Conservation (phyloP, 2,329 filamentous ascomycete genomes). For the Arthrocladium fulminans region DNA sequence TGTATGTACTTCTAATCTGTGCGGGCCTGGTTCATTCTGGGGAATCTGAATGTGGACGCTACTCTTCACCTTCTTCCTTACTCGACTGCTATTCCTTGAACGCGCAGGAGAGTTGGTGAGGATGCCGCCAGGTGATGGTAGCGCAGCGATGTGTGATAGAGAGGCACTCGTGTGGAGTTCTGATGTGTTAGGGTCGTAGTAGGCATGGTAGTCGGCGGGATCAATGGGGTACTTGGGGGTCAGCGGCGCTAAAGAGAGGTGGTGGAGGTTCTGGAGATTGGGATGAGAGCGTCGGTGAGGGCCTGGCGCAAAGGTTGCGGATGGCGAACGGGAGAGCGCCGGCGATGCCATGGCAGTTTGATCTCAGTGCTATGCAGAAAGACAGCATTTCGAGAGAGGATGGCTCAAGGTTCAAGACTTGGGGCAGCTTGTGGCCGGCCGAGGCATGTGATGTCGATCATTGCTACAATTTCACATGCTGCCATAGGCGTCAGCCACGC, state of each 20-base stretch:
- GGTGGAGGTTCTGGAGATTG: conserved; percentile 40
- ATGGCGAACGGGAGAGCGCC: conserved; percentile 18
- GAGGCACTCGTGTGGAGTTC: conserved; percentile 31
- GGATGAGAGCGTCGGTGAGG: conserved; percentile 47
- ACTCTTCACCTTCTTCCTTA: conserved; percentile 15
- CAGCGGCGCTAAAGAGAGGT: conserved; percentile 54
- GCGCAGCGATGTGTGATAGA: conserved; percentile 24
- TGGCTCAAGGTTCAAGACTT: not conserved
- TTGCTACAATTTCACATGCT: not conserved
- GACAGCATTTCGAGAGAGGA: not conserved
- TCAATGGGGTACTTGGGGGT: conserved; percentile 47
- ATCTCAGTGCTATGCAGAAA: not conserved
- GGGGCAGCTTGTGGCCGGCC: not conserved
- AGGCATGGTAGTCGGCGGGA: conserved; percentile 27
- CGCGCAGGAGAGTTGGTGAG: conserved; percentile 11
- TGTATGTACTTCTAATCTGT: not conserved
- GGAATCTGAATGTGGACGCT: conserved; percentile 10
- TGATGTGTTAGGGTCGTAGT: conserved; percentile 28
- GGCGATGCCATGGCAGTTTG: conserved; percentile 6
- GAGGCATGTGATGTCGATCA: conserved; percentile 5
- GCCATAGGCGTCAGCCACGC: not conserved
- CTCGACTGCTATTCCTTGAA: conserved; percentile 18
- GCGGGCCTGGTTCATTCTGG: conserved; percentile 11
- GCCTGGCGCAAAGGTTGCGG: conserved; percentile 20
- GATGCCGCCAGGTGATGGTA: conserved; percentile 20